Evolutionary conservation across 2,329 filamentous ascomycete genomes (phyloP).

Genomic region (Ceratocystis lukuohia): DNA sequence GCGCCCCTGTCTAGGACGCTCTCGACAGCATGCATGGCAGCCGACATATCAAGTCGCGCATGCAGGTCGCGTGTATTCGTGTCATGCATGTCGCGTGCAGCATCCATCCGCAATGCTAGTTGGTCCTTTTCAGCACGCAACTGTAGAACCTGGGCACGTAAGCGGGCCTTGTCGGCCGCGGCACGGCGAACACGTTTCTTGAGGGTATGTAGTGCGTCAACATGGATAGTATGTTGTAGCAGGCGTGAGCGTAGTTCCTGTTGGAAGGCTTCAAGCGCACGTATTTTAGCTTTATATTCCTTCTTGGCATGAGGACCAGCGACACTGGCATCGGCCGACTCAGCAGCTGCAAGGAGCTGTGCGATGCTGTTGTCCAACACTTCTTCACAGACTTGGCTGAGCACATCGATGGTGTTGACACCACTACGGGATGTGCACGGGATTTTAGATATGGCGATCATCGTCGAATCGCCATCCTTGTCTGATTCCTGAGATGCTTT

Average conservation of each 20-base stretch:
- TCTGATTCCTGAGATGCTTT: constrained; percentile 23
- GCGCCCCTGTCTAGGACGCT: constrained; percentile 40
- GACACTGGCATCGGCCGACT: constrained; percentile 29
- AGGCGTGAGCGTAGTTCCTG: constrained; percentile 43
- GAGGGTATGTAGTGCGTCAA: constrained; percentile 46
- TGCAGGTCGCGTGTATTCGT: constrained; percentile 29
- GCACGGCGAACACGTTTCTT: constrained; percentile 43
- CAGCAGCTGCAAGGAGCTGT: constrained; percentile 33
- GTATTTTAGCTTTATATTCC: constrained; percentile 41
- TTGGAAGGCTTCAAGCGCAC: constrained; percentile 44
- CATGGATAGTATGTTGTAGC: constrained; percentile 45
- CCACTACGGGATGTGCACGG: constrained; percentile 40
- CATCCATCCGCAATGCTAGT: constrained; percentile 49
- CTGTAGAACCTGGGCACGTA: constrained; percentile 47
- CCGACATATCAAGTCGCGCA: constrained; percentile 41
- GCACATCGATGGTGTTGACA: constrained; percentile 49
- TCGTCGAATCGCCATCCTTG: constrained; percentile 30
- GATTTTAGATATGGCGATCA: constrained; percentile 39
- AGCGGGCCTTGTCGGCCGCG: constrained; percentile 41
- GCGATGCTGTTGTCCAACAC: constrained; percentile 39
- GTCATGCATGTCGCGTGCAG: constrained; percentile 47
- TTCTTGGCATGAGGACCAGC: constrained; percentile 29
- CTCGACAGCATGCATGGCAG: constrained; percentile 48
- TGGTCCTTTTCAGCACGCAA: constrained; percentile 48
- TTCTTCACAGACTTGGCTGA: constrained; percentile 48